Percentiles rank a stretch among this genome's conserved stretches.
Conservation (phyloP, 2,329 filamentous ascomycete genomes). For the Ceratocystis papillata region DNA sequence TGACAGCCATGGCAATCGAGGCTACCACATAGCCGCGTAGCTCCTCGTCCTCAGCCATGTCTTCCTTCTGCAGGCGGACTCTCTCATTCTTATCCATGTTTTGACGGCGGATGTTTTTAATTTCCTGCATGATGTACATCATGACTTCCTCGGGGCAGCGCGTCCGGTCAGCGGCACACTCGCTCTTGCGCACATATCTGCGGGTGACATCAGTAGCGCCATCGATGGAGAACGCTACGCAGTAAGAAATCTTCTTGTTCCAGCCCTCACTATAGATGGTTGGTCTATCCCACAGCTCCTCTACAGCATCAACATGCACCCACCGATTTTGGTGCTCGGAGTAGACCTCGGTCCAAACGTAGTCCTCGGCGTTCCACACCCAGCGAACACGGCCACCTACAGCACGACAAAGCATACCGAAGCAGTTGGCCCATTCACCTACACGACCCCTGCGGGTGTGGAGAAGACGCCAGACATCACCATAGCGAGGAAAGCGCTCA, state of each 20-base stretch:
- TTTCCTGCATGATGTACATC: constrained; percentile 83
- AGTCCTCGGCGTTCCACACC: constrained; percentile 97
- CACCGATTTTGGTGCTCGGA: constrained; percentile 86
- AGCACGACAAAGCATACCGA: constrained; percentile 93
- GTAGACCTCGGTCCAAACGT: constrained; percentile 97
- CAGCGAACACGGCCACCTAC: constrained; percentile 84
- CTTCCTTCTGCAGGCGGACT: constrained; percentile 70
- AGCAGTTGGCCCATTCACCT: constrained; percentile 97
- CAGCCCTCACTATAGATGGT: constrained; percentile 87
- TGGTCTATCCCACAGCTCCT: constrained; percentile 91
- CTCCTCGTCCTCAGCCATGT: constrained; percentile 63
- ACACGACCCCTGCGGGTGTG: constrained; percentile 77
- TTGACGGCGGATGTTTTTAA: constrained; percentile 68
- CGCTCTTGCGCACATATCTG: constrained; percentile 59
- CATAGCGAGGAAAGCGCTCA: constrained; percentile 88
- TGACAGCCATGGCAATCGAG: constrained; percentile 62
- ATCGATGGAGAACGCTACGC: constrained; percentile 90
- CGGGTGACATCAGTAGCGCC: constrained; percentile 58
- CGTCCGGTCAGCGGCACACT: constrained; percentile 62
- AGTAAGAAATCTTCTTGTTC: constrained; percentile 95
- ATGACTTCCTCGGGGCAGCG: constrained; percentile 81
- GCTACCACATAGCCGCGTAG: constrained; percentile 63
- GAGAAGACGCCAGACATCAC: constrained; percentile 84
- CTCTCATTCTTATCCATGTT: constrained; percentile 80
- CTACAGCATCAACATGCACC: constrained; percentile 94